Evolutionary conservation across 345 rosid genomes (phyloP).

Genomic region (Passiflora organensis): DNA sequence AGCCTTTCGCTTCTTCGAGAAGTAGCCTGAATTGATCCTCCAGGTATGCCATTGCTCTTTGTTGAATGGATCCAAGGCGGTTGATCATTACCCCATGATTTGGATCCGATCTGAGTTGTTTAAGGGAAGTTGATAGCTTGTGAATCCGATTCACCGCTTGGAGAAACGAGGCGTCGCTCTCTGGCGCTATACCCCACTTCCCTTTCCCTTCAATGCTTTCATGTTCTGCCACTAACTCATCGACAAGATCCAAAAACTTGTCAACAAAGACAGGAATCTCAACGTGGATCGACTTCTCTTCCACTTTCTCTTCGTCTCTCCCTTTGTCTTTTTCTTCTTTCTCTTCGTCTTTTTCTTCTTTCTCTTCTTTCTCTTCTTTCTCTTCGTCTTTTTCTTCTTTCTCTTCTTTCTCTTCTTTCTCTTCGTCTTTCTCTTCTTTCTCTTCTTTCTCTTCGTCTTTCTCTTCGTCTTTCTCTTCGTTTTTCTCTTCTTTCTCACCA

Average conservation of each 20-base stretch:
- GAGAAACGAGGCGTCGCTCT: conserved; percentile 40
- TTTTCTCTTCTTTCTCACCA: background rate
- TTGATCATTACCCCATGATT: conserved; percentile 34
- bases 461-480: background rate
- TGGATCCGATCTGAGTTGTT: conserved; percentile 33
- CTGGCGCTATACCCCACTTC: conserved; percentile 30
- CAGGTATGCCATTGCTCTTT: conserved; percentile 66
- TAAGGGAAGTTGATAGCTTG: conserved; percentile 35
- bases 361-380: background rate
- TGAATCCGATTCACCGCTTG: conserved; percentile 48
- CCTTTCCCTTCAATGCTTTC: conserved; percentile 39
- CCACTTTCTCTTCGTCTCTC: conserved; percentile 13
- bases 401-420: background rate
- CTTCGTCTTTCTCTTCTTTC: background rate
- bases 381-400: conserved; percentile 11
- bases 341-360: background rate
- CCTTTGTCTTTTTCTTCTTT: background rate
- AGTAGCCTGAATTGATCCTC: conserved; percentile 65
- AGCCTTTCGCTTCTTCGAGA: conserved; percentile 35
- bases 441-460: conserved; percentile 11
- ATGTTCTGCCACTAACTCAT: conserved; percentile 34
- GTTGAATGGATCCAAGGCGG: conserved; percentile 52
- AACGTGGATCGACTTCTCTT: conserved; percentile 4
- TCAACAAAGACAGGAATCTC: conserved; percentile 48
- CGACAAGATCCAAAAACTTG: conserved; percentile 59